Base-by-base conservation (phyloP, 164 flowering plant genomes). In the Echeveria elegans region DNA sequence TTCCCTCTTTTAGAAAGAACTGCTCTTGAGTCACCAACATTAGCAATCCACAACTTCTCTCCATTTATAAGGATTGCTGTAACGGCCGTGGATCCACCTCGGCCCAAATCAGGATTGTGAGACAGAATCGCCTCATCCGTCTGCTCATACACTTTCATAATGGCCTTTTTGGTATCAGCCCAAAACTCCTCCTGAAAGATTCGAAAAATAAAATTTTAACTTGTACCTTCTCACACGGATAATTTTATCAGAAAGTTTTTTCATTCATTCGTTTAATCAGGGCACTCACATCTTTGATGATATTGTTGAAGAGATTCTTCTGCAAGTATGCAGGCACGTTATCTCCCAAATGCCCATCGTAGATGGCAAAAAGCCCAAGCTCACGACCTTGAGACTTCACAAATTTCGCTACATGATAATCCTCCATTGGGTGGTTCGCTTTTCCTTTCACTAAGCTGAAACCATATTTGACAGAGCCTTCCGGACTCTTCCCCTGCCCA, bases 361-460 rank as follows among this genome's bases (percentile, higher is more conserved):
- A 89, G n/a, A 89, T 88, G 60, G 93, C 96, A 77, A 89, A 89
- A 34, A 89, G 77, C 36, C 96, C 96, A 56, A 89, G 80, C 69
- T 87, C 93, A 4, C 73, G 86, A 6, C 83, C 88, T 12, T 72
- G 80, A 15, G 23, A 24, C 24, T 78, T 86, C 58, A 82, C 71
- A 72, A 88, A 83, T 66, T 89, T 87, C 32, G 96, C 88, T 41
- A 89, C 91, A 77, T 89, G 93, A 76, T 74, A 89, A 77, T 89
- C 96, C 76, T 89, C 96, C 96, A 89, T 89, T 11, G 96, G 96
- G 82, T 89, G 96, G 77, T 80, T 88, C 16, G 96, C 96, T 71
- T 85, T 89, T 68, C 96, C 96, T 76, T 89, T 89, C 38, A 86
- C 83, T 31, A 89, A 79, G 72, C 81, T 79, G 73, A 81, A 89